Evolutionary conservation across 2,329 filamentous ascomycete genomes (phyloP).

Genomic region (Penicillium griseofulvum): DNA sequence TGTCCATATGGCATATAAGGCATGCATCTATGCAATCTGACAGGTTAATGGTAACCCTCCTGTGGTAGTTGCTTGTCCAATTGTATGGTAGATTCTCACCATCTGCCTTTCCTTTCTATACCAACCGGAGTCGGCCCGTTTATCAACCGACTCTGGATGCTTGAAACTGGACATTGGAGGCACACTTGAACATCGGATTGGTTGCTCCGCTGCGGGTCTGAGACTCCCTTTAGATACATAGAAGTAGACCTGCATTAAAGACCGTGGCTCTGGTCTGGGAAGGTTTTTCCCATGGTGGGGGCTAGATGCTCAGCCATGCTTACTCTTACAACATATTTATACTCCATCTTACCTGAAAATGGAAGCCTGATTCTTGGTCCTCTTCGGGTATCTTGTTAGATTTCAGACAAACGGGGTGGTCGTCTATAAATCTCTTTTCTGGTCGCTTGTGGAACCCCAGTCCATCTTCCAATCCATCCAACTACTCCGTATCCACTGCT

Average conservation of each 20-base stretch:
- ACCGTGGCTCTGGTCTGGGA: conserved; percentile 2
- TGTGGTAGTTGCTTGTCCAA: neutral
- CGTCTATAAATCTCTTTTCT: neutral
- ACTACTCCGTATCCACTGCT: neutral
- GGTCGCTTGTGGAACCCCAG: neutral
- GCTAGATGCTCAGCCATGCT: conserved; percentile 4
- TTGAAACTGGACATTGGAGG: neutral
- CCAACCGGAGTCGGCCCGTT: conserved; percentile 1
- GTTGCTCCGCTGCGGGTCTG: conserved; percentile 5
- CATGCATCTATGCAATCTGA: neutral
- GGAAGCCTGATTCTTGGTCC: neutral
- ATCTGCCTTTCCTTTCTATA: conserved; percentile 1
- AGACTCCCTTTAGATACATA: neutral
- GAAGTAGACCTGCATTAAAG: neutral
- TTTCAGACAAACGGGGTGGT: neutral
- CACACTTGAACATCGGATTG: conserved; percentile 4
- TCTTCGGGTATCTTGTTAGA: neutral
- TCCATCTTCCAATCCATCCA: neutral
- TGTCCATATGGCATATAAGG: neutral
- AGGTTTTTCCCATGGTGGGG: conserved; percentile 6
- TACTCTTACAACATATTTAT: conserved; percentile 2
- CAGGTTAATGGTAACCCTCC: neutral
- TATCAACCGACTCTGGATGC: neutral
- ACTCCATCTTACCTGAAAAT: neutral
- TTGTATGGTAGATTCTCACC: neutral